Evolutionary conservation across 108 stramenopile species (phyloP).

Genomic region (Nitzschia inconspicua): DNA sequence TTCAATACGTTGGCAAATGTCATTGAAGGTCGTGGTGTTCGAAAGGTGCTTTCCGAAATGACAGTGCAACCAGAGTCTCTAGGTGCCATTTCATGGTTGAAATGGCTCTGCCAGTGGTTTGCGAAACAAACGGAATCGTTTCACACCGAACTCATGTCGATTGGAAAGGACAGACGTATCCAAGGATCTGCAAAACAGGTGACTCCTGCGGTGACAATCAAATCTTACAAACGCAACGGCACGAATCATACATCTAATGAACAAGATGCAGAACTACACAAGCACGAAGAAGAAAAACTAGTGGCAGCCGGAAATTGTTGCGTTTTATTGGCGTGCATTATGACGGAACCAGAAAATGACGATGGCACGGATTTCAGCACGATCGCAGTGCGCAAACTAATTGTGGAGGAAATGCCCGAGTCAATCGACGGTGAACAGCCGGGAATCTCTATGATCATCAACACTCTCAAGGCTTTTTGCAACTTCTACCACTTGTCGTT

Average conservation of each 20-base stretch:
- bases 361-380: conserved; percentile 24
- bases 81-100: conserved; percentile 25
- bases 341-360: conserved; percentile 25
- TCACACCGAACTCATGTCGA: conserved; percentile 53
- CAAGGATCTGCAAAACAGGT: too few species aligned
- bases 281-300: conserved; percentile 67
- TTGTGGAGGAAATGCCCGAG: conserved; percentile 52
- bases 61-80: not conserved
- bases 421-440: conserved; percentile 32
- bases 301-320: conserved; percentile 81
- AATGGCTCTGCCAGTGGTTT: conserved; percentile 66
- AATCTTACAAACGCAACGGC: not conserved
- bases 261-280: conserved; percentile 19
- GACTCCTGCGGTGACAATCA: too few species aligned
- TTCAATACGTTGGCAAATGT: conserved; percentile 78
- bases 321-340: conserved; percentile 71
- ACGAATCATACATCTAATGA: not conserved
- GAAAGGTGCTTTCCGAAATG: conserved; percentile 17
- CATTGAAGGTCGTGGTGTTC: conserved; percentile 46
- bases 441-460: conserved; percentile 59
- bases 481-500: conserved; percentile 81
- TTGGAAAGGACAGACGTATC: too few species aligned
- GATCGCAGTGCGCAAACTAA: conserved; percentile 31
- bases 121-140: conserved; percentile 57
- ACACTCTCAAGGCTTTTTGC: conserved; percentile 79